Evolutionary conservation across 2,329 filamentous ascomycete species (phyloP).

Genomic region (Talaromyces funiculosus): DNA sequence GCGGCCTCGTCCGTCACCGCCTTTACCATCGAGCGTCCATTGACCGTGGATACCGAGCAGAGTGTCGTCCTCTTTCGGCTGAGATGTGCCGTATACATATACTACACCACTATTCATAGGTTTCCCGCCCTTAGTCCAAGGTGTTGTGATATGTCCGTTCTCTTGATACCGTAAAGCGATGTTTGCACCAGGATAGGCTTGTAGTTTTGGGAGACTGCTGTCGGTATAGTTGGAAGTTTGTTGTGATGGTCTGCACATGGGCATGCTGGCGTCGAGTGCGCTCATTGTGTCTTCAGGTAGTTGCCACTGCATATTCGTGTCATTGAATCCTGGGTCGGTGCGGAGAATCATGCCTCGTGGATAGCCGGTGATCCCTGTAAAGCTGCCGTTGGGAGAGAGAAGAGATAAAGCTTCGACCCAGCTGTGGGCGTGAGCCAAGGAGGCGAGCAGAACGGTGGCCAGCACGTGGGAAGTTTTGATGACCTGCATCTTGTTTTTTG

Average conservation of each 20-base stretch:
- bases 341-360: slow-evolving; percentile 65
- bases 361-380: slow-evolving; percentile 66
- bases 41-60: slow-evolving; percentile 60
- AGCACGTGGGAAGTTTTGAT: slow-evolving; percentile 13
- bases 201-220: slow-evolving; percentile 56
- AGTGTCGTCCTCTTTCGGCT: slow-evolving; percentile 55
- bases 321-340: slow-evolving; percentile 50
- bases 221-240: slow-evolving; percentile 53
- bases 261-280: slow-evolving; percentile 45
- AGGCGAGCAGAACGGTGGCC: slow-evolving; percentile 20
- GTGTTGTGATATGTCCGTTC: slow-evolving; percentile 68
- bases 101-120: slow-evolving; percentile 64
- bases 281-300: slow-evolving; percentile 52
- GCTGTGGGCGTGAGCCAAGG: slow-evolving; percentile 55
- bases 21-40: slow-evolving; percentile 76
- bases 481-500: slow-evolving; percentile 8
- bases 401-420: slow-evolving; percentile 76
- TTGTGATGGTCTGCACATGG: slow-evolving; percentile 62
- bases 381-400: slow-evolving; percentile 67
- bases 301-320: slow-evolving; percentile 57
- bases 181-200: slow-evolving; percentile 54
- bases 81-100: slow-evolving; percentile 65
- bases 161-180: slow-evolving; percentile 65
- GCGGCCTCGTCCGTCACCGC: slow-evolving; percentile 70
- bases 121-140: slow-evolving; percentile 53